Conservation (phyloP, 2,329 filamentous ascomycete species). For the Ceratocystis cubensis region DNA sequence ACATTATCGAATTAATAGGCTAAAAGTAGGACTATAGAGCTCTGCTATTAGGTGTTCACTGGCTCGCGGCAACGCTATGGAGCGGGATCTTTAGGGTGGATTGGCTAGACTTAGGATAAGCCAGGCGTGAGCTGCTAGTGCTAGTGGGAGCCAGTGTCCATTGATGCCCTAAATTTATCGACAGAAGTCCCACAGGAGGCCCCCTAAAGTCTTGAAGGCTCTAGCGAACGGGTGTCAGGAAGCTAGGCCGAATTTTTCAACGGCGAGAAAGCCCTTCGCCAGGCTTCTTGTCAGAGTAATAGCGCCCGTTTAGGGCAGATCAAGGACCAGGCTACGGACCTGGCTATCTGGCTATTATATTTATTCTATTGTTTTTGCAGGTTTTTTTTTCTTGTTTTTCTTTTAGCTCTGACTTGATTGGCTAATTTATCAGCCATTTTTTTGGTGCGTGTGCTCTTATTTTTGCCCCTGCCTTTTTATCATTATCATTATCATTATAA, state of each 20-base stretch:
- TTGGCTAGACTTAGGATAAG: too few relatives aligned
- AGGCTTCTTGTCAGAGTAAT: neutral
- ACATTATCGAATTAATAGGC: too few relatives aligned
- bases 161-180: too few relatives aligned
- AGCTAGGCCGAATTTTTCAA: neutral
- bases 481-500: neutral
- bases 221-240: neutral
- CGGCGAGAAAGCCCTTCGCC: neutral
- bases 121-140: neutral
- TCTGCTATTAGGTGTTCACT: too few relatives aligned
- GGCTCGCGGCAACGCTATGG: too few relatives aligned
- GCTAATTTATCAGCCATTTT: neutral
- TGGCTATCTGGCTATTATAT: neutral
- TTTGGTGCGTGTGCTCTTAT: neutral
- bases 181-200: too few relatives aligned
- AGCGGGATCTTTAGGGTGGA: too few relatives aligned
- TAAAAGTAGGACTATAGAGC: too few relatives aligned
- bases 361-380: too few relatives aligned
- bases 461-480: neutral
- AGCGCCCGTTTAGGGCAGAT: neutral
- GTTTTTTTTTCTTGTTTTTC: too few relatives aligned
- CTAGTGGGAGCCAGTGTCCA: neutral
- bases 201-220: neutral
- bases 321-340: too few relatives aligned
- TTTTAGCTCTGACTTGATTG: too few relatives aligned